Conservation (phyloP, 73 alveolate genomes). For the Loxodes magnus region DNA sequence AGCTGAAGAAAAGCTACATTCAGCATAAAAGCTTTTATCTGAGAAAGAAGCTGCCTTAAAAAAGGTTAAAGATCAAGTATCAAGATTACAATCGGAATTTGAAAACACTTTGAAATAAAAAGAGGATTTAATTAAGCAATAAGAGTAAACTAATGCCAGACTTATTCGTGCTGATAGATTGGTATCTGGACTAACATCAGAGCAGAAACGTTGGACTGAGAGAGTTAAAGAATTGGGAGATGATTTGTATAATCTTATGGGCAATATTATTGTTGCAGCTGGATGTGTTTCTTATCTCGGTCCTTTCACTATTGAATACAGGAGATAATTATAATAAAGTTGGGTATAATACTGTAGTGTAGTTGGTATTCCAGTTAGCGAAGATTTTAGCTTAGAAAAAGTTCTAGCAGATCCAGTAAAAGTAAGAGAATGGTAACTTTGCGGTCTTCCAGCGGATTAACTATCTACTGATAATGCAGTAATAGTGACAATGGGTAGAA, state of each 20-base stretch:
- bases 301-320: slow-evolving; percentile 93
- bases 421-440: slow-evolving; percentile 79
- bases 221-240: slow-evolving; percentile 77
- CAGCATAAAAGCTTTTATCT: slow-evolving; percentile 41
- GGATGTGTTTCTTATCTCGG: slow-evolving; percentile 95
- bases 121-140: slow-evolving; percentile 76
- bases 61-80: slow-evolving; percentile 53
- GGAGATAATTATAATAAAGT: slow-evolving; percentile 47
- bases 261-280: slow-evolving; percentile 90
- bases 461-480: slow-evolving; percentile 96
- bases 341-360: slow-evolving; percentile 50
- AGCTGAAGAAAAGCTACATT: slow-evolving; percentile 55
- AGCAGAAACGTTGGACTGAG: slow-evolving; percentile 70
- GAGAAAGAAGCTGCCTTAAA: slow-evolving; percentile 64
- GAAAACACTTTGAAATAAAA: slow-evolving; percentile 73
- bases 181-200: slow-evolving; percentile 82
- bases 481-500: slow-evolving; percentile 78
- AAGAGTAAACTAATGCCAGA: slow-evolving; percentile 75
- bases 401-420: slow-evolving; percentile 77
- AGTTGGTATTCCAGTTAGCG: slow-evolving; percentile 51
- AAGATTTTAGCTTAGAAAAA: slow-evolving; percentile 63
- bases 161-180: slow-evolving; percentile 88
- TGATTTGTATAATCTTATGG: slow-evolving; percentile 59
- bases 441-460: slow-evolving; percentile 81
- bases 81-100: slow-evolving; percentile 61